phyloP scores from a whole-genome alignment of 805 yeast species.

The Metschnikowia arizonensis region DNA sequence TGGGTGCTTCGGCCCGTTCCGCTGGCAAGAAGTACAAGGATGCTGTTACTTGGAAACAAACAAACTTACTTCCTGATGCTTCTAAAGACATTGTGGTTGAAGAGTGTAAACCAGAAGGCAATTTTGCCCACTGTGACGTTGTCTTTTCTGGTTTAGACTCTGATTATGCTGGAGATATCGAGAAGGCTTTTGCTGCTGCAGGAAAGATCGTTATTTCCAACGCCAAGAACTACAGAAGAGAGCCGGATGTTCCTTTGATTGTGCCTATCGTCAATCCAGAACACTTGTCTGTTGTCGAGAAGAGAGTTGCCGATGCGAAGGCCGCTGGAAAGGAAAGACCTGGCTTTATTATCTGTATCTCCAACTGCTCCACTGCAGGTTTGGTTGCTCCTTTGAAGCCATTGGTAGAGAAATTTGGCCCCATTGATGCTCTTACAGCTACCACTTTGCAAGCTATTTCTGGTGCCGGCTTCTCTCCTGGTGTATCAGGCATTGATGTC shows the following conservation, averaged over 20 bases:
- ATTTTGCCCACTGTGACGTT: conserved; percentile 84
- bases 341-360: conserved; percentile 90
- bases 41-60: conserved; percentile 94
- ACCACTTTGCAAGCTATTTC: conserved; percentile 97
- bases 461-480: conserved; percentile 98
- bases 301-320: conserved; percentile 51
- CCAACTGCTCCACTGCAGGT: conserved; percentile 98
- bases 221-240: conserved; percentile 94
- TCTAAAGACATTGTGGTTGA: conserved; percentile 62
- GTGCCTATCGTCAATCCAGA: conserved; percentile 95
- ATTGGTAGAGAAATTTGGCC: conserved; percentile 85
- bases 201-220: conserved; percentile 88
- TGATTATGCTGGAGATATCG: conserved; percentile 90
- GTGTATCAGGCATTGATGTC: conserved; percentile 92
- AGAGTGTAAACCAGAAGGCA: conserved; percentile 68
- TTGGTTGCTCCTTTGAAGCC: conserved; percentile 95
- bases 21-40: conserved; percentile 85
- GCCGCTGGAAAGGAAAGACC: conserved; percentile 53
- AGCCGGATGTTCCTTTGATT: conserved; percentile 78
- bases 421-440: conserved; percentile 78
- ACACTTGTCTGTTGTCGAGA: conserved; percentile 71
- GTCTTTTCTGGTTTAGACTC: conserved; percentile 94
- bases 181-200: conserved; percentile 72
- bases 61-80: conserved; percentile 67
- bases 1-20: conserved; percentile 92